These are phyloP conservation scores for Schwanniomyces yamadae DNA, from an alignment of 805 yeast genomes.

Conservation along the genomic window DNA sequence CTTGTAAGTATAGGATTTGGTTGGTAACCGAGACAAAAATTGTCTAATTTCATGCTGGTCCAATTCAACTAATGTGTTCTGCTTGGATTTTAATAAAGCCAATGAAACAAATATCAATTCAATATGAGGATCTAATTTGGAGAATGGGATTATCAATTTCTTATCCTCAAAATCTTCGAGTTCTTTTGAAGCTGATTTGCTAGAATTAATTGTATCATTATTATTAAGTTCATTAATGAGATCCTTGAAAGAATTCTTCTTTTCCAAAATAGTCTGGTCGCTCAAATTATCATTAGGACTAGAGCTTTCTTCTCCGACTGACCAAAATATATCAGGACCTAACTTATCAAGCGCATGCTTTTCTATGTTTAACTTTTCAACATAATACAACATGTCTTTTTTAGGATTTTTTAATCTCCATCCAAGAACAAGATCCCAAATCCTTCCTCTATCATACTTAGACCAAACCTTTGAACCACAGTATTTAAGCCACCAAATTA, in stretches of 20 bases:
- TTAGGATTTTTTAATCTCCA: conserved; percentile 52
- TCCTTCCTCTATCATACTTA: conserved; percentile 74
- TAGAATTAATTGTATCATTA: conserved; percentile 1
- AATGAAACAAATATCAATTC: conserved; percentile 74
- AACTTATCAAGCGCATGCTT: conserved; percentile 32
- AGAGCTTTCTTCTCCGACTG: conserved; percentile 16
- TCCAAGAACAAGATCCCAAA: conserved; percentile 87
- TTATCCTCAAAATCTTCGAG: not conserved
- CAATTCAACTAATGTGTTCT: conserved; percentile 74
- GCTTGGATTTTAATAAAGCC: conserved; percentile 78
- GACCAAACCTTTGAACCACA: conserved; percentile 86
- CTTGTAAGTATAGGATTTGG: conserved; percentile 41
- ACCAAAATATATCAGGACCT: conserved; percentile 69
- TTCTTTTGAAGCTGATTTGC: not conserved
- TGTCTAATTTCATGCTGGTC: conserved; percentile 90
- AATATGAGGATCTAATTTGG: conserved; percentile 69
- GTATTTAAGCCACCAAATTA: conserved; percentile 93
- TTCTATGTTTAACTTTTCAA: conserved; percentile 31
- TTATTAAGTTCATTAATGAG: conserved; percentile 29
- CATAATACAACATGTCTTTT: conserved; percentile 26
- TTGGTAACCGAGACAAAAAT: conserved; percentile 58
- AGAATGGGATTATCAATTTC: conserved; percentile 44
- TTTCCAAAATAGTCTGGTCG: too few species aligned
- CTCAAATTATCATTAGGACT: conserved; percentile 1
- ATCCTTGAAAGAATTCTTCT: conserved; percentile 29